Base-by-base conservation (phyloP, 2,329 filamentous ascomycete genomes). In the Pseudopithomyces maydicus region DNA sequence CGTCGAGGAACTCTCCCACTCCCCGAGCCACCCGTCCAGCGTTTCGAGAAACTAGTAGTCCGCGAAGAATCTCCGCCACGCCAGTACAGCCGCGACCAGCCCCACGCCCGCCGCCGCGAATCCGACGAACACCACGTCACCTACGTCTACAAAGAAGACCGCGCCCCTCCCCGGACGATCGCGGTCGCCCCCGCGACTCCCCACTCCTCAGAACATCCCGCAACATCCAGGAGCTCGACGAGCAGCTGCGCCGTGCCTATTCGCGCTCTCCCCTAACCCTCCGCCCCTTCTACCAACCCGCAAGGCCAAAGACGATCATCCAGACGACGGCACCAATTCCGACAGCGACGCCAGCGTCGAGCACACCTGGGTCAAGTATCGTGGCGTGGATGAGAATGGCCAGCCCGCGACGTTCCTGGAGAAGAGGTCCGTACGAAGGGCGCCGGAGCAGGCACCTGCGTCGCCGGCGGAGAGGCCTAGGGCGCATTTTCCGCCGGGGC, bases 341-440 rank as follows among this genome's bases (percentile, higher is more conserved):
- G 69, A 63, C 20, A 71, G 68, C 35, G 65, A 64, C 3, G 54
- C 32, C 58, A 6, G 60, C 64, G 20, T 59, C 65, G 14, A 63
- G 65, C 50, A 66, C 6, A 35, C 50, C 8, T 29, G 36, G 32
- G 20, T 32, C 10, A 20, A 48, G n/a, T 74, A 64, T 63, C 68
- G 50, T 22, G 71, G 65, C 2, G 50, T 68, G 5, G 71, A 73
- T 55, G 71, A 72, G 55, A 66, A 69, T 45, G 71, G 71, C 1
- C 20, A 64, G 23, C 66, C 65, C 6, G 60, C 62, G 48, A 72
- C 61, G 0, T 72, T 66, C 52, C 59, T 71, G 2, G 70, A 71
- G 45, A 66, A 72, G 55, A 64, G 59, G 22, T n/a, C 33, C 59
- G 54, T 32, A 14, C 42, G 22, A 12, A 15, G 26, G 12, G 39